These are phyloP conservation scores for Trypanosoma melophagium DNA, from an alignment of 208 protist species.

Conservation along the genomic window DNA sequence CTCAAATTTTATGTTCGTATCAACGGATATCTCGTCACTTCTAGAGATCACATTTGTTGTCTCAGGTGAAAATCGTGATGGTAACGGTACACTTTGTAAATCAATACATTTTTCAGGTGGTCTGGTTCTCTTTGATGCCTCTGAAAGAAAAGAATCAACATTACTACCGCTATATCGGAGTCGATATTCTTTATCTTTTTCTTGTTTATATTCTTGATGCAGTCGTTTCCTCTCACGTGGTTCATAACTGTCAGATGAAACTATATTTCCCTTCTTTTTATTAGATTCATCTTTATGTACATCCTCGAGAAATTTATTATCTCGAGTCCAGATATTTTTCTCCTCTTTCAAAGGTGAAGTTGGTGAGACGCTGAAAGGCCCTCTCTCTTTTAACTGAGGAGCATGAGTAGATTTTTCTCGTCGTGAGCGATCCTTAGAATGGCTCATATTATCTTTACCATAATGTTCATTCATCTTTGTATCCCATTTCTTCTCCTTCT, in stretches of 20 bases:
- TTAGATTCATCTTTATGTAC: background rate
- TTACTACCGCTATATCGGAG: too few relatives aligned
- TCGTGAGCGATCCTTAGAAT: too few relatives aligned
- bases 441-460: background rate
- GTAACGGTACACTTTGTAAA: background rate
- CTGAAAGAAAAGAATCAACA: too few relatives aligned
- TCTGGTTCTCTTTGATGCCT: too few relatives aligned
- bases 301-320: background rate
- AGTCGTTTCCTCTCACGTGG: background rate
- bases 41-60: background rate
- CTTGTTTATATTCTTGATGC: background rate
- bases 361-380: background rate
- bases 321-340: too few relatives aligned
- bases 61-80: background rate
- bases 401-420: background rate
- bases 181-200: too few relatives aligned
- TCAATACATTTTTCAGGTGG: background rate
- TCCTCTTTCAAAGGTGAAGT: background rate
- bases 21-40: slow-evolving; percentile 1
- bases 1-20: background rate
- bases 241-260: background rate
- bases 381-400: background rate
- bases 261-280: background rate
- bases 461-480: background rate
- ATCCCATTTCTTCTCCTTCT: background rate